Percentiles rank a stretch among this genome's conserved stretches.
Evolutionary conservation across 2,329 filamentous ascomycete species (phyloP).

Genomic region (Colletotrichum abscissum): DNA sequence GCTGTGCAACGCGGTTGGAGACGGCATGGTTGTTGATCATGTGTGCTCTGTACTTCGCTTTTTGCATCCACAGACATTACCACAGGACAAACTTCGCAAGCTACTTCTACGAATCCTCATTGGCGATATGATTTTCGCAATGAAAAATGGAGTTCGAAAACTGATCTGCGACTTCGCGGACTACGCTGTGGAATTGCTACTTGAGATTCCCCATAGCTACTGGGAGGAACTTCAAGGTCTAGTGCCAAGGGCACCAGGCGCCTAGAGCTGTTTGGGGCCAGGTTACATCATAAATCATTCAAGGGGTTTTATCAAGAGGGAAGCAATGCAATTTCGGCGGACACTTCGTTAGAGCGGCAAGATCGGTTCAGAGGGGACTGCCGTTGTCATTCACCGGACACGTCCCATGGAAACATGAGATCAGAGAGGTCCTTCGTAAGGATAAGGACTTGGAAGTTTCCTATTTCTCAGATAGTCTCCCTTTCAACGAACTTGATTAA

Average conservation of each 20-base stretch:
- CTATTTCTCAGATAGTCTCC: background rate
- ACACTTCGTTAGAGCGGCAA: no score
- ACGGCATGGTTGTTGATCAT: background rate
- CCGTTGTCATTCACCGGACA: no score
- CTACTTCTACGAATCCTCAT: background rate
- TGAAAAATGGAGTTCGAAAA: rapidly evolving
- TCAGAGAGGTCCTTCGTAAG: rapidly evolving
- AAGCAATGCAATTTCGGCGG: no score
- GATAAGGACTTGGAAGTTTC: background rate
- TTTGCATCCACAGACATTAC: background rate
- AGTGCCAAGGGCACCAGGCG: no score
- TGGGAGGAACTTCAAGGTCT: background rate
- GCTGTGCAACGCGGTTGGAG: background rate
- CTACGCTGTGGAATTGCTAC: background rate
- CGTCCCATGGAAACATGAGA: no score
- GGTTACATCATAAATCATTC: rapidly evolving
- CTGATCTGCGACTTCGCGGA: background rate
- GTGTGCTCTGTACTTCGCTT: background rate
- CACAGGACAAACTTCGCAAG: background rate
- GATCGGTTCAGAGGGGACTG: no score
- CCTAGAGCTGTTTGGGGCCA: background rate
- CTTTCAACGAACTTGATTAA: no score
- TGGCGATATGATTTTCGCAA: background rate
- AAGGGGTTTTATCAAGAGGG: background rate
- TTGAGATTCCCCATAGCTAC: background rate